Percentiles rank a stretch among this genome's conserved stretches.
These are phyloP conservation scores for Fusarium ambrosium DNA, from an alignment of 2,329 filamentous ascomycete species.

Conservation along the genomic window DNA sequence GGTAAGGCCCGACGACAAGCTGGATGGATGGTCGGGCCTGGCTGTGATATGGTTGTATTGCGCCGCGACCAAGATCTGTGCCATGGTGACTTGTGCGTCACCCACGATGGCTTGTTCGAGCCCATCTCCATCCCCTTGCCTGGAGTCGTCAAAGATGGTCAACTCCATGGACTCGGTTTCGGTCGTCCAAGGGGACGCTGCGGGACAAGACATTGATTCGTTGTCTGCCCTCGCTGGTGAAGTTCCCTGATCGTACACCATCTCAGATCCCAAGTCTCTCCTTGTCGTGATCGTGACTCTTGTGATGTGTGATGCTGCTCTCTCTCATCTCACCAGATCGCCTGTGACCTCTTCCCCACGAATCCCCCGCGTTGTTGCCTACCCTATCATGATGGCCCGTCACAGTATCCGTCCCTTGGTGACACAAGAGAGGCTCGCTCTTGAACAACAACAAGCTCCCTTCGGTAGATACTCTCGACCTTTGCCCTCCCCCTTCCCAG, in stretches of 20 bases:
- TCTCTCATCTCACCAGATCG: constrained; percentile 14
- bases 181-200: not conserved
- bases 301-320: not conserved
- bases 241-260: constrained; percentile 17
- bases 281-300: not conserved
- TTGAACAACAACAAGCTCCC: constrained; percentile 11
- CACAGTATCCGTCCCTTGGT: constrained; percentile 7
- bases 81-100: constrained; percentile 13
- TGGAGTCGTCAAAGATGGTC: not conserved
- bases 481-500: not conserved
- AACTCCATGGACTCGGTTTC: constrained; percentile 24
- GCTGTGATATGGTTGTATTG: constrained; percentile 15
- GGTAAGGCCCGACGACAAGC: not conserved
- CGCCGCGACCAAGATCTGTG: constrained; percentile 20
- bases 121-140: not conserved
- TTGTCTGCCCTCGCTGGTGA: constrained; percentile 4
- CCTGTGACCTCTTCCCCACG: constrained; percentile 4
- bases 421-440: constrained; percentile 15
- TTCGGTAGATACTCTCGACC: constrained; percentile 35
- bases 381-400: not conserved
- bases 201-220: not conserved
- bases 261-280: constrained; percentile 6
- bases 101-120: not conserved
- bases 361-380: not conserved
- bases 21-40: not conserved